Base-by-base conservation (phyloP, 768 basidiomycete genomes). In the Naematelia encephala region DNA sequence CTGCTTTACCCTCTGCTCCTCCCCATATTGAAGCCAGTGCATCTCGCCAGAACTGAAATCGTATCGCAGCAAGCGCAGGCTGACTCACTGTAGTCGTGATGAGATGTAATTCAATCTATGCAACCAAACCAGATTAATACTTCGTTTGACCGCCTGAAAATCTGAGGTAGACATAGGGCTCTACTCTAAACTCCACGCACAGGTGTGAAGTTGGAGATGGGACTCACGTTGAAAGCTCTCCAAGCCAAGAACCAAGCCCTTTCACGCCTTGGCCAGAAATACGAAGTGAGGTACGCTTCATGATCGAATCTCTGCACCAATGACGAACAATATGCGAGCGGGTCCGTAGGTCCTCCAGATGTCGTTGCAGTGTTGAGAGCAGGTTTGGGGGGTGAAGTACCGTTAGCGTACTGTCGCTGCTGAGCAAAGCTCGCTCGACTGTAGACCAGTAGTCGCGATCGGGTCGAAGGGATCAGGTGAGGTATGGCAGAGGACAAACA, bases 11-110 rank as follows among this genome's bases (percentile, higher is more conserved):
- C 2, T 28, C 47, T 4, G 42, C 57, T 42, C 22, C 34, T 13
- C 56, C 56, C 44, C 60, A 66, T 42, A 72, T 71, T 0, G 63
- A 56, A 21, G 68, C 72, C 25, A 77, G 45, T 3, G 75, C 68
- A 56, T 77, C 75, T 54, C 71, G 60, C 75, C 75, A 77, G 63
- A 77, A 77, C 47, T 77, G 75, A 56, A 72, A 77, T 45, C 75
- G 68, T 51, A 77, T 77, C 4, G 74, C 65, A 4, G 73, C 73
- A 11, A 77, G 65, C 5, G 72, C 74, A 43, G 75, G 75, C 56
- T 75, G 73, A 19, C 67, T 61, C 19, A 75, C 61, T 1, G 68
- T 66, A 0, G 70, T 64, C 3, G 68, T 58, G 0, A 77, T 72
- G 21, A 72, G 62, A 51, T 77, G 75, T 3, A 77, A 61, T 56